Percentiles rank a stretch among this genome's conserved stretches.
phyloP scores from a whole-genome alignment of 192 early-diverging fungal species.

The Coemansia pectinata region DNA sequence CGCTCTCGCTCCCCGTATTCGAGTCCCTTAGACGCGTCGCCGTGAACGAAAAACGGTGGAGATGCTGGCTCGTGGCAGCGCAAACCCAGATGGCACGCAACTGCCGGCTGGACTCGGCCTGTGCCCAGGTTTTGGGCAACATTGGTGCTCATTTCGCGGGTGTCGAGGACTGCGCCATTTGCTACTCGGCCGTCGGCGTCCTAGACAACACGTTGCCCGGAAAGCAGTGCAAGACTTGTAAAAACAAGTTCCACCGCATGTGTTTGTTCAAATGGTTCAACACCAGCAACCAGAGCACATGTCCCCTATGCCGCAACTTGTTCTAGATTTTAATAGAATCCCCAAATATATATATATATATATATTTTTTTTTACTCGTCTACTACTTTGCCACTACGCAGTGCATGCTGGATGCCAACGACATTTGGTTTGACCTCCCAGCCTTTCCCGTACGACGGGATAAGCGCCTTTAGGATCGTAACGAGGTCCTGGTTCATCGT shows the following conservation, averaged over 20 bases:
- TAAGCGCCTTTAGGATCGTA: constrained; percentile 32
- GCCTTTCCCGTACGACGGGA: constrained; percentile 39
- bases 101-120: constrained; percentile 74
- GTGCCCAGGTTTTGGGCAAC: constrained; percentile 81
- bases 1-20: constrained; percentile 35
- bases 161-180: constrained; percentile 97
- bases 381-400: constrained; percentile 8
- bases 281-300: constrained; percentile 68
- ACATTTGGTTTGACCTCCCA: constrained; percentile 14
- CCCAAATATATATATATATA: no score
- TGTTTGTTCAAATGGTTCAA: constrained; percentile 92
- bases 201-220: constrained; percentile 83
- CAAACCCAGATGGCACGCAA: constrained; percentile 69
- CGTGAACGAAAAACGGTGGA: constrained; percentile 58
- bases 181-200: constrained; percentile 93
- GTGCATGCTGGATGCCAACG: constrained; percentile 17
- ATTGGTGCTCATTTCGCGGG: constrained; percentile 91
- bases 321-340: constrained; percentile 19
- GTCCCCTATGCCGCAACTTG: constrained; percentile 67
- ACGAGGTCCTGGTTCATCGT: constrained; percentile 34
- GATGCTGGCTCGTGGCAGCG: constrained; percentile 52
- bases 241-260: constrained; percentile 90
- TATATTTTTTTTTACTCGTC: not conserved
- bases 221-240: constrained; percentile 91
- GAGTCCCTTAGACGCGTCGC: constrained; percentile 46